Conservation (phyloP, 352 stramenopile species). For the Salisapilia sapeloensis region DNA sequence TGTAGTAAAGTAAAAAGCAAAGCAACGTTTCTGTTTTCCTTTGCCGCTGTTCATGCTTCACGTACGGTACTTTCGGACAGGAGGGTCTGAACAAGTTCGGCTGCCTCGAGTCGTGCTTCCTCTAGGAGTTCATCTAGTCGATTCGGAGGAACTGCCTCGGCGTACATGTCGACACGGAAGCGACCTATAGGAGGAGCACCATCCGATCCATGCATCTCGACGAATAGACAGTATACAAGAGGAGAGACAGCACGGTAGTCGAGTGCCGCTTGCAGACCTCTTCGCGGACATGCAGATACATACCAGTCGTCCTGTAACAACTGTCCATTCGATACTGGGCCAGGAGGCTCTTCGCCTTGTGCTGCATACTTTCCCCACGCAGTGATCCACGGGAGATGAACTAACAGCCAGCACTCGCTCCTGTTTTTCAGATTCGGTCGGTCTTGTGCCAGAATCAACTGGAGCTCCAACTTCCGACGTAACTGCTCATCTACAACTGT, state of each 20-base stretch:
- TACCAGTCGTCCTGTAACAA: conserved; percentile 37
- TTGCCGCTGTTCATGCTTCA: too few relatives aligned
- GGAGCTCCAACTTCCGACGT: conserved; percentile 36
- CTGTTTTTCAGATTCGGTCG: conserved; percentile 26
- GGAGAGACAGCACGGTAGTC: conserved; percentile 56
- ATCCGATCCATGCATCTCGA: conserved; percentile 33
- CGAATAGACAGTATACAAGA: conserved; percentile 56
- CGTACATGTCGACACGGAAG: conserved; percentile 1
- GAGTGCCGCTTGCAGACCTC: conserved; percentile 19
- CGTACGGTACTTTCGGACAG: too few relatives aligned
- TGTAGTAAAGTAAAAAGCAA: too few relatives aligned
- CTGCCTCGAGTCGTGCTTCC: too few relatives aligned
- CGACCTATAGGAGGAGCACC: conserved; percentile 10
- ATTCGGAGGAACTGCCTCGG: too few relatives aligned
- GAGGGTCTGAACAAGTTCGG: too few relatives aligned
- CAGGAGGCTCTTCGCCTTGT: conserved; percentile 19
- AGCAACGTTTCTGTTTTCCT: too few relatives aligned
- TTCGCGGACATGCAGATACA: conserved; percentile 15
- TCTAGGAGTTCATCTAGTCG: too few relatives aligned
- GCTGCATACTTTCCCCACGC: conserved; percentile 37
- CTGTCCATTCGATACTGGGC: conserved; percentile 32
- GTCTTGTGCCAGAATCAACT: conserved; percentile 37
- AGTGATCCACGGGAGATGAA: conserved; percentile 45
- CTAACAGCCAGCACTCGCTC: conserved; percentile 55
- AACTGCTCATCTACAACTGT: conserved; percentile 20